Percentiles rank a stretch among this genome's conserved stretches.
phyloP scores from a whole-genome alignment of 371 early-diverging fungal genomes.

The Capillidium rhysosporum region DNA sequence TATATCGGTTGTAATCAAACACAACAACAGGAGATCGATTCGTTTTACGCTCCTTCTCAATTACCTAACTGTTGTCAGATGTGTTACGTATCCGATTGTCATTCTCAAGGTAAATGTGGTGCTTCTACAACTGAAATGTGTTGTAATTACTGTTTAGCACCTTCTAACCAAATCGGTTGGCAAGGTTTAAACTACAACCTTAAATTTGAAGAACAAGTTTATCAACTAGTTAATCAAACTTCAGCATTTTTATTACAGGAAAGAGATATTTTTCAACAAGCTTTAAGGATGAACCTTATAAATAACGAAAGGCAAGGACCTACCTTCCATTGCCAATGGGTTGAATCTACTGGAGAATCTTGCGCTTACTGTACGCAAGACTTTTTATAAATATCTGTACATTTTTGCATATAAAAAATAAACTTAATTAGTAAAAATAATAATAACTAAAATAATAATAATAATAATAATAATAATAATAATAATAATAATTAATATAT shows the following conservation, averaged over 20 bases:
- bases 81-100: neutral
- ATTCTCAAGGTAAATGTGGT: neutral
- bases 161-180: neutral
- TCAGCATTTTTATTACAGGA: neutral
- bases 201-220: neutral
- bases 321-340: neutral
- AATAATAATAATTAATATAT: no score
- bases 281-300: neutral
- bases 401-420: no score
- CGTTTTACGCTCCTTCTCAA: neutral
- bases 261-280: neutral
- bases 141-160: neutral
- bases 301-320: neutral
- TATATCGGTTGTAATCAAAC: neutral
- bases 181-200: neutral
- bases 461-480: no score
- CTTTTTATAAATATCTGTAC: neutral
- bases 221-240: neutral
- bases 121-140: neutral
- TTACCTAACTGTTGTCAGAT: neutral
- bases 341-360: slow-evolving; percentile 1
- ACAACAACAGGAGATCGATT: neutral
- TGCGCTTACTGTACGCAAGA: slow-evolving; percentile 1
- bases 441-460: no score
- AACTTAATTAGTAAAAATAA: no score